Evolutionary conservation across 2,329 filamentous ascomycete species (phyloP), one percentile per base, ranked within the genome.

Genomic region (Lecanicillium sp.): DNA sequence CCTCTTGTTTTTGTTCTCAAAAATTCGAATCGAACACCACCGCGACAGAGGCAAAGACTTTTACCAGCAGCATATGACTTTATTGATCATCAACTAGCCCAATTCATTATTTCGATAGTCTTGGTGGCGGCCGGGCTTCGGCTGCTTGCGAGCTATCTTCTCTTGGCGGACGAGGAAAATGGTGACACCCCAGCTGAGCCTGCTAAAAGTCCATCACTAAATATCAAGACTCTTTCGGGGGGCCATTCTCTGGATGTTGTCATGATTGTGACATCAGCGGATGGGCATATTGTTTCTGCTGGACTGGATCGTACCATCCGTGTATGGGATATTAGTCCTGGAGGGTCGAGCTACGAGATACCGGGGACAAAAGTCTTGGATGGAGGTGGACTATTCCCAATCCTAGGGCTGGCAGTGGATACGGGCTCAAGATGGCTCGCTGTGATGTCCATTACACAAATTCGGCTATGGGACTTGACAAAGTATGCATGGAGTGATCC

Each of bases 1-100:
- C 87, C 87, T 1, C 67, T 89, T 3, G 75, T 89, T 3, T 84
- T 90, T 52, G 84, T 90, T 4, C 66, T 84, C 9, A 80, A 82
- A 51, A 81, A 79, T 9, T 81, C 86, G 2, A 77, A 87, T 58
- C 78, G 87, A 15, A 81, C 75, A 51, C 77, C 78, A 12, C 72
- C 74, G 17, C 70, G 53, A 36, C 64, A 59, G 35, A 65, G 67
- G 36, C 64, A 61, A 11, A 52, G 60, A 7, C 52, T 69, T 11
- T 56, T 68, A 2, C 67, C 66, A 15, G 66, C 66, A 9, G 62
- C 60, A 6, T 84, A 86, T 55, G 86, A 90, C 59, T 86, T 90
- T 55, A 72, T 81, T 36, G 72, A 77, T 40, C 72, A 83, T 52
- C 77, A 83, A 48, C 65, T 75, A 3, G 66, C 65, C 2, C 75